Evolutionary conservation across 78 protist species (phyloP).

Genomic region (Anaeramoeba flamelloides): DNA sequence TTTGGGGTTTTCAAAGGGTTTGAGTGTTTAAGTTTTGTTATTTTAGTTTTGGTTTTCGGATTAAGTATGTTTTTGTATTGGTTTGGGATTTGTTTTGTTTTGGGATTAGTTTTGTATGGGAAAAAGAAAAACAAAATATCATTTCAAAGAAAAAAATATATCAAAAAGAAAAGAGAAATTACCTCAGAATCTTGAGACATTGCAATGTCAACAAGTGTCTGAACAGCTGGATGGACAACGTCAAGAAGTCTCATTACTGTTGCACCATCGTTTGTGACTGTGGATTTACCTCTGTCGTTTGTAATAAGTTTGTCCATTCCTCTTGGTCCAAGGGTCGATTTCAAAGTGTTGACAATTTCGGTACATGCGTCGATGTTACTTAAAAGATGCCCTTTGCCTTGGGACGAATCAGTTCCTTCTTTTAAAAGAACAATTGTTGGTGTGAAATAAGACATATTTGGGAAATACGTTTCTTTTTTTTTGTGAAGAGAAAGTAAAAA

Average conservation of each 20-base stretch:
- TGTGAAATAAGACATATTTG: too few relatives aligned
- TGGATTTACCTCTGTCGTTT: slow-evolving; percentile 34
- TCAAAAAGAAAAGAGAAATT: background rate
- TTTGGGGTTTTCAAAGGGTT: too few relatives aligned
- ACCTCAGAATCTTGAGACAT: slow-evolving; percentile 87
- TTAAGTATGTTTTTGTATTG: too few relatives aligned
- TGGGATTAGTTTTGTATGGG: too few relatives aligned
- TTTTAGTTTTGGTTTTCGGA: too few relatives aligned
- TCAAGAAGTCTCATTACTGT: slow-evolving; percentile 93
- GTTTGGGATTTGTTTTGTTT: too few relatives aligned
- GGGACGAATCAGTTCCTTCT: slow-evolving; percentile 96
- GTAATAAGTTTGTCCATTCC: slow-evolving; percentile 84
- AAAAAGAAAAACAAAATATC: background rate
- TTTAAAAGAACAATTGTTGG: slow-evolving; percentile 78
- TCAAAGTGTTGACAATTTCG: slow-evolving; percentile 52
- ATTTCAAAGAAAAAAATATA: too few relatives aligned
- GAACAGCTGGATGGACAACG: slow-evolving; percentile 98
- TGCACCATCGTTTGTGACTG: slow-evolving; percentile 99
- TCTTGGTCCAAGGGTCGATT: slow-evolving; percentile 68
- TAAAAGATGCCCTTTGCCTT: slow-evolving; percentile 90
- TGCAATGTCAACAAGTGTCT: slow-evolving; percentile 93
- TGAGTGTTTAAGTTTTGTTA: too few relatives aligned
- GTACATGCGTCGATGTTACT: slow-evolving; percentile 92
- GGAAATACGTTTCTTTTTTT: too few relatives aligned
- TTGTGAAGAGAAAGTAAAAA: too few relatives aligned